Base-by-base conservation (phyloP, 1,139 yeast genomes). In the Suhomyces bokatorum region DNA sequence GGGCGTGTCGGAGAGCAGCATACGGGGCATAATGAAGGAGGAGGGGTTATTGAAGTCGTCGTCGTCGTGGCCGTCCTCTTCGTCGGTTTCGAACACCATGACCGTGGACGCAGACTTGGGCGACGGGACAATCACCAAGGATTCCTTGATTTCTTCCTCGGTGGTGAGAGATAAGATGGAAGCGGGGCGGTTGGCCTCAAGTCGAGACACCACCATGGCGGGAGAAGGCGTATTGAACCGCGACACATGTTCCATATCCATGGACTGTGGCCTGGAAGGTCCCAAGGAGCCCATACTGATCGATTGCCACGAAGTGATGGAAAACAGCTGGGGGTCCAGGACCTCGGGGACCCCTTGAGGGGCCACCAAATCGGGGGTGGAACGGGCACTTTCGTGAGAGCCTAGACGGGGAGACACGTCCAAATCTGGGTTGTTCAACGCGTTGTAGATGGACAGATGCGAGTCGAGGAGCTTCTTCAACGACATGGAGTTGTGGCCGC, bases 1-100 rank as follows among this genome's bases (percentile, higher is more conserved):
- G 12, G 35, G 28, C 11, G 36, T 13, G 8, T 42, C 40, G 13
- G 35, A 42, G 22, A 34, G 59, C 14, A 60, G 53, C 60, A 69
- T 58, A 26, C 59, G 56, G 14, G 77, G 77, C 77, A 72, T 72
- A 14, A 72, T 66, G 51, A 72, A 71, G 1, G 69, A 57, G 32
- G 54, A 54, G 27, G 29, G 45, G 42, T 24, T 49, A 40, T 46
- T 50, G 15, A 51, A 50, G 11, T 58, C 63, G 15, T 56, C 60
- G 13, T 42, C 48, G 20, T 54, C 66, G 35, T 63, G 72, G 46
- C 67, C 64, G 38, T 64, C 73, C 47, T 71, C 77, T 47, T 69
- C 75, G 45, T 71, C 77, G 0, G 74, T 69, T 43, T 72, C 77
- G 53, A 71, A 70, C 12, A 70, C 70, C 73, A 70, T 67, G 4